Percentiles rank a stretch among this genome's conserved stretches.
Evolutionary conservation across 805 yeast species (phyloP).

Genomic region (Lipomyces lipofer): DNA sequence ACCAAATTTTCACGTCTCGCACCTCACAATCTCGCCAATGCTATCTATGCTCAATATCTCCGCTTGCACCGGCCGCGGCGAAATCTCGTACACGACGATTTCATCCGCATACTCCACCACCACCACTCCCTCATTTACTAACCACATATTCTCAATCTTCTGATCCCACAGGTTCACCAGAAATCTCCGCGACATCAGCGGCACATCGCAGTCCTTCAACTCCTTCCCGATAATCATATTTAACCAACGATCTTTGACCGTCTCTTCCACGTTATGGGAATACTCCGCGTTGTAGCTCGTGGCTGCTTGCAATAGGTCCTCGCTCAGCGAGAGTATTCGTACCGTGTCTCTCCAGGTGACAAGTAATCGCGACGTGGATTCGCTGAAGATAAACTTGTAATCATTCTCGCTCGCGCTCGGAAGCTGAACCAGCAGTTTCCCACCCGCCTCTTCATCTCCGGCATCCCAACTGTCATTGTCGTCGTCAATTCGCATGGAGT

Average conservation of each 20-base stretch:
- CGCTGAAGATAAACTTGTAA: constrained; percentile 5
- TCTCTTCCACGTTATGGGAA: neutral
- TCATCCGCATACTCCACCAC: constrained; percentile 16
- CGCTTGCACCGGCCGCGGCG: too few species aligned
- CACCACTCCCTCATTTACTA: constrained; percentile 1
- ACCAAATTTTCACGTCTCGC: too few species aligned
- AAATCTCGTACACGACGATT: constrained; percentile 9
- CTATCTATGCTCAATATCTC: too few species aligned
- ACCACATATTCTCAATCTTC: constrained; percentile 11
- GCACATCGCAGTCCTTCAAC: constrained; percentile 3
- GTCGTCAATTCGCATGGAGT: constrained; percentile 3
- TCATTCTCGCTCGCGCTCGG: too few species aligned
- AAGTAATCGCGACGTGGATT: constrained; percentile 12
- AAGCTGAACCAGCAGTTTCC: constrained; percentile 8
- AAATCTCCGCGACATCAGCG: constrained; percentile 12
- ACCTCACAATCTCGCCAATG: too few species aligned
- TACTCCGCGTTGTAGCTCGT: neutral
- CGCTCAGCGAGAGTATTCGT: constrained; percentile 14
- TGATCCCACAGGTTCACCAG: neutral
- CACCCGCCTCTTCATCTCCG: constrained; percentile 17
- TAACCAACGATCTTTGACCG: constrained; percentile 1
- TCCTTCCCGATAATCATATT: constrained; percentile 11
- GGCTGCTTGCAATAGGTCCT: neutral
- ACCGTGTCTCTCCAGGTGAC: constrained; percentile 2
- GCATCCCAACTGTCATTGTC: constrained; percentile 2